These are phyloP conservation scores for Mycena leptocephala DNA, from an alignment of 768 basidiomycete species.

Conservation along the genomic window DNA sequence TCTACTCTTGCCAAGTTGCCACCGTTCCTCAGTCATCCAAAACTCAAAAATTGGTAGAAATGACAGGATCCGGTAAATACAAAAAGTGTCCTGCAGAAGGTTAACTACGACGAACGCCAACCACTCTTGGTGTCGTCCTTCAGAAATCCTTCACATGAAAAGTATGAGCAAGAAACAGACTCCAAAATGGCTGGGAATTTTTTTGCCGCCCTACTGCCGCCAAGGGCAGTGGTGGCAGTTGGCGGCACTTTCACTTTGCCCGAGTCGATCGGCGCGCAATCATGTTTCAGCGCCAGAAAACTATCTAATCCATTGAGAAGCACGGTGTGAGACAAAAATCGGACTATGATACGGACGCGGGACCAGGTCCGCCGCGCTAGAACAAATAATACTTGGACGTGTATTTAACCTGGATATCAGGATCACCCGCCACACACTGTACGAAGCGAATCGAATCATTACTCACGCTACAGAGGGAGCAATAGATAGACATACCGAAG, in stretches of 20 bases:
- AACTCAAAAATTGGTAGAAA: too few species aligned
- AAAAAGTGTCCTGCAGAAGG: background rate
- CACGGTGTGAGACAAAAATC: conserved; percentile 7
- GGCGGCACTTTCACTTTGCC: conserved; percentile 6
- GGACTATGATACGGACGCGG: background rate
- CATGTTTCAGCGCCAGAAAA: conserved; percentile 9
- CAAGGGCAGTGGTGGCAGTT: conserved; percentile 5
- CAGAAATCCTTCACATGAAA: background rate
- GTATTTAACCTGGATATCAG: conserved; percentile 14
- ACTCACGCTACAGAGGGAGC: background rate
- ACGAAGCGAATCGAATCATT: background rate
- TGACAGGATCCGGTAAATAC: too few species aligned
- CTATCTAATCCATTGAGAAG: conserved; percentile 5
- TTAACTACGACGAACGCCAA: background rate
- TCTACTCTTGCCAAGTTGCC: too few species aligned
- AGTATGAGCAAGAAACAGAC: conserved; percentile 1
- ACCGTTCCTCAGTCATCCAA: too few species aligned
- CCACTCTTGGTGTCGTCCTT: background rate
- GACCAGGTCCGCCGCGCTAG: conserved; percentile 12
- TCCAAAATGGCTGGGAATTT: background rate
- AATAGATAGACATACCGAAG: conserved; percentile 8
- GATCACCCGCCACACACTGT: conserved; percentile 7
- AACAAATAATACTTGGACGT: conserved; percentile 19
- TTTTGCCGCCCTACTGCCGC: conserved; percentile 9
- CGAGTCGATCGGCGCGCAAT: conserved; percentile 5